Percentiles rank a stretch among this genome's conserved stretches.
phyloP scores from a whole-genome alignment of 306 rosid species.

The Begonia fuchsioides region DNA sequence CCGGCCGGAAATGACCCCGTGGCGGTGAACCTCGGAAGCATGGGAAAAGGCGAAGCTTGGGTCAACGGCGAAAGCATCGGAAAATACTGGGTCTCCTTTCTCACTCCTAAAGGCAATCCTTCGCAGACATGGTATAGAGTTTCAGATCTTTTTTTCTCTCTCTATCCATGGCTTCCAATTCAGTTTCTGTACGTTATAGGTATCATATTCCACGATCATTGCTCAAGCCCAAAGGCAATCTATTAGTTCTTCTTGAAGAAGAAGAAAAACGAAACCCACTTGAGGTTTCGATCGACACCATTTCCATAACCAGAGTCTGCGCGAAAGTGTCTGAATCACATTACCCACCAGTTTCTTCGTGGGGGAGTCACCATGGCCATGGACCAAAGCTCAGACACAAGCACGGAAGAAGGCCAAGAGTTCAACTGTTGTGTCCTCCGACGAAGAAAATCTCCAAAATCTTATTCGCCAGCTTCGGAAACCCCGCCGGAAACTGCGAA shows the following conservation, averaged over 20 bases:
- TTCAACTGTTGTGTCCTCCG: slow-evolving; percentile 21
- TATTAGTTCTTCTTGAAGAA: slow-evolving; percentile 58
- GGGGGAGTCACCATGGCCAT: slow-evolving; percentile 9
- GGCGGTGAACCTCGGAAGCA: slow-evolving; percentile 59
- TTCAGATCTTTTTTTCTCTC: background rate
- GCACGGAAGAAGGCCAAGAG: slow-evolving; percentile 2
- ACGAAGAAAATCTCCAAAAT: slow-evolving; percentile 22
- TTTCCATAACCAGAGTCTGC: slow-evolving; percentile 15
- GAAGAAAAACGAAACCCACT: slow-evolving; percentile 60
- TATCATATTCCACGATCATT: slow-evolving; percentile 69
- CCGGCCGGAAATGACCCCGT: slow-evolving; percentile 53
- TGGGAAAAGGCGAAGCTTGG: slow-evolving; percentile 85
- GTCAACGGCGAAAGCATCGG: slow-evolving; percentile 74
- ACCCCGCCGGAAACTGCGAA: slow-evolving; percentile 27
- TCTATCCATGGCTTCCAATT: background rate
- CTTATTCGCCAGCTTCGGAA: slow-evolving; percentile 37
- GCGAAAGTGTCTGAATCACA: slow-evolving; percentile 26
- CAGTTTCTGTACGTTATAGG: slow-evolving; percentile 24
- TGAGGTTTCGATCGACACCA: slow-evolving; percentile 21
- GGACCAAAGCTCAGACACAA: background rate
- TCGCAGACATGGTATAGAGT: slow-evolving; percentile 62
- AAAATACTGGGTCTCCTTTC: slow-evolving; percentile 77
- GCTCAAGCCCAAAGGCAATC: slow-evolving; percentile 48
- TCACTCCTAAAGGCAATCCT: slow-evolving; percentile 45
- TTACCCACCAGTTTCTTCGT: slow-evolving; percentile 17